phyloP scores from a whole-genome alignment of 192 early-diverging fungal genomes.

The Coemansia sp. region DNA sequence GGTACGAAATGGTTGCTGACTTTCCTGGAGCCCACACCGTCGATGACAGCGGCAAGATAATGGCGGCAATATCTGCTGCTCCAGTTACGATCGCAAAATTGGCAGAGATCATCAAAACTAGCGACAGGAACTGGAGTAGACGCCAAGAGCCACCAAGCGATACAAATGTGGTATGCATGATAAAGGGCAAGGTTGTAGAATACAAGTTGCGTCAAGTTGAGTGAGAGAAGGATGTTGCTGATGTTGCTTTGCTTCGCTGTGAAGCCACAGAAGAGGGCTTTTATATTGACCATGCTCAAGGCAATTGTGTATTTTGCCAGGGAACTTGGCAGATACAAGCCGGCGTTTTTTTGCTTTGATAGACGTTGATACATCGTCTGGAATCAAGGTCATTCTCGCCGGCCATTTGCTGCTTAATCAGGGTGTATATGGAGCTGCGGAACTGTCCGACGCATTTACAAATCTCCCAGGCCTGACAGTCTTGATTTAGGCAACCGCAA shows the following conservation, averaged over 20 bases:
- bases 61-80: constrained; percentile 13
- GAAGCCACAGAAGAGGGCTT: neutral
- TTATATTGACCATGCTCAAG: neutral
- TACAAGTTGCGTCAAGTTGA: too few relatives aligned
- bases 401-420: too few relatives aligned
- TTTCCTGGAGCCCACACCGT: constrained; percentile 17
- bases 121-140: neutral
- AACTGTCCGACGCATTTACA: neutral
- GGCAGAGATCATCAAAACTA: neutral
- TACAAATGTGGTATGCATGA: neutral
- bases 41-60: constrained; percentile 18
- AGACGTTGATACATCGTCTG: neutral
- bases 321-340: neutral
- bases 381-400: neutral
- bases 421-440: neutral
- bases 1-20: constrained; percentile 12
- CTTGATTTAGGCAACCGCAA: too few relatives aligned
- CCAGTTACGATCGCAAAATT: neutral
- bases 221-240: neutral
- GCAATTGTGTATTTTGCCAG: neutral
- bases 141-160: neutral
- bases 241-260: neutral
- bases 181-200: too few relatives aligned
- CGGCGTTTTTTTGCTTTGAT: neutral
- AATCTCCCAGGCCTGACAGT: too few relatives aligned